Evolutionary conservation across 2,329 filamentous ascomycete genomes (phyloP).

Genomic region (Taxawa tesnikishii): DNA sequence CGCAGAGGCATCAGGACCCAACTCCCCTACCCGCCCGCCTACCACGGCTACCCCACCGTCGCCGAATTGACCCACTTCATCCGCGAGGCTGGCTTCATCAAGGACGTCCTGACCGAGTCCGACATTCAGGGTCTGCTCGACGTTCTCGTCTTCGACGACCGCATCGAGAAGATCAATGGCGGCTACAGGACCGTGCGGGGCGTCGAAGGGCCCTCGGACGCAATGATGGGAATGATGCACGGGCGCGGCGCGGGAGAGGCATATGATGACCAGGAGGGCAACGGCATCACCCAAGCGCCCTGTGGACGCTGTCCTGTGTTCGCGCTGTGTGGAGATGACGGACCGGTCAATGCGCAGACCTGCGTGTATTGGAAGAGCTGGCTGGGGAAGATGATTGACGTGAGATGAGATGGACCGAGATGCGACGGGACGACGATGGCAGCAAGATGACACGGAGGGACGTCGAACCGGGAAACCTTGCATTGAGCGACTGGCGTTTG

Average conservation of each 20-base stretch:
- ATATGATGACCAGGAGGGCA: conserved; percentile 39
- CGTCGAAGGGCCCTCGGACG: conserved; percentile 12
- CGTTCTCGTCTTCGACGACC: conserved; percentile 78
- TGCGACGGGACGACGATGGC: neutral
- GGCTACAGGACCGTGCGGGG: conserved; percentile 36
- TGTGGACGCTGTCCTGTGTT: conserved; percentile 91
- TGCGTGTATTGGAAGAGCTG: conserved; percentile 88
- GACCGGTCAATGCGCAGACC: conserved; percentile 76
- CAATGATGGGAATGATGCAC: conserved; percentile 7
- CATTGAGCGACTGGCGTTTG: neutral
- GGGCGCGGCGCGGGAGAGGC: conserved; percentile 15
- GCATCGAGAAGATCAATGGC: conserved; percentile 52
- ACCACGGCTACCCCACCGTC: conserved; percentile 64
- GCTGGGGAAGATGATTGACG: no score
- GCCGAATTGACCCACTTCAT: conserved; percentile 65
- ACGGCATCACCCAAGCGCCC: conserved; percentile 76
- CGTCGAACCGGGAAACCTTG: neutral
- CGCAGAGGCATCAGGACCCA: conserved; percentile 14
- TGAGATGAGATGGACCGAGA: conserved; percentile 16
- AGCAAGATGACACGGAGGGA: neutral
- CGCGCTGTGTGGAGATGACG: conserved; percentile 80
- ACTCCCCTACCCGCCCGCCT: conserved; percentile 17
- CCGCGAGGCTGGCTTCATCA: conserved; percentile 55
- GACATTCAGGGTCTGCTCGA: conserved; percentile 81
- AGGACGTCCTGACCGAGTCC: conserved; percentile 47